A percentile compares a stretch with the other conserved stretches of the same genome.
Conservation (phyloP, 2,329 filamentous ascomycete species). For the Penicillium sp. region DNA sequence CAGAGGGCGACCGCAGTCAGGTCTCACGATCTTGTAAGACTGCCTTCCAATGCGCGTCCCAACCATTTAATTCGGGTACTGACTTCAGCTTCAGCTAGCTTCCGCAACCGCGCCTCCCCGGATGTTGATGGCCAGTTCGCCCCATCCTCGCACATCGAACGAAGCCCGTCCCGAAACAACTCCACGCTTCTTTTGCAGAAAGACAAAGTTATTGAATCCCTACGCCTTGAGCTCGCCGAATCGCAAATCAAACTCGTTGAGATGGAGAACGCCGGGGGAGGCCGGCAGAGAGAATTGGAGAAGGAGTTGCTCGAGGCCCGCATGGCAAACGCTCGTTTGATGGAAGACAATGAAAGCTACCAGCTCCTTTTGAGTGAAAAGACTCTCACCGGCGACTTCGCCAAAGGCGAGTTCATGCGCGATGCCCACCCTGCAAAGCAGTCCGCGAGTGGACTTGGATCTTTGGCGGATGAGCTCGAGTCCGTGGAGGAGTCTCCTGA, state of each 20-base stretch:
- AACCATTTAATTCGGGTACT: constrained; percentile 14
- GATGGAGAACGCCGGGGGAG: constrained; percentile 88
- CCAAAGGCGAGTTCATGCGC: constrained; percentile 76
- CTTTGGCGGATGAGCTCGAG: constrained; percentile 86
- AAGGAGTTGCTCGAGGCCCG: constrained; percentile 85
- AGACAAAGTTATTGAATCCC: constrained; percentile 90
- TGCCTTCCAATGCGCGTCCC: neutral
- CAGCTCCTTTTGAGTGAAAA: constrained; percentile 92
- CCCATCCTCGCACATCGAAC: constrained; percentile 78
- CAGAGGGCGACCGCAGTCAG: constrained; percentile 54
- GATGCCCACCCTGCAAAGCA: constrained; percentile 50
- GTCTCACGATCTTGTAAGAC: constrained; percentile 55
- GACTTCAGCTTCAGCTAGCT: constrained; percentile 39
- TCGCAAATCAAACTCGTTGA: constrained; percentile 94
- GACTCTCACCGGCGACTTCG: constrained; percentile 92
- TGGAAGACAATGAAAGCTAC: constrained; percentile 99
- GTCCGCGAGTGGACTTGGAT: constrained; percentile 45
- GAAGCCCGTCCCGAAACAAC: constrained; percentile 85
- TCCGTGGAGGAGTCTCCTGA: constrained; percentile 64
- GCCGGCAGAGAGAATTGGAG: constrained; percentile 86
- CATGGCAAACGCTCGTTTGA: constrained; percentile 91
- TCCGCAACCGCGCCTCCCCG: constrained; percentile 57
- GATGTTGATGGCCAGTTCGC: constrained; percentile 82
- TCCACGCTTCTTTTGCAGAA: constrained; percentile 92
- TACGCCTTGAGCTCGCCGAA: constrained; percentile 90